These are phyloP conservation scores for Metschnikowia picachoensis DNA, from an alignment of 805 yeast species.

Conservation along the genomic window DNA sequence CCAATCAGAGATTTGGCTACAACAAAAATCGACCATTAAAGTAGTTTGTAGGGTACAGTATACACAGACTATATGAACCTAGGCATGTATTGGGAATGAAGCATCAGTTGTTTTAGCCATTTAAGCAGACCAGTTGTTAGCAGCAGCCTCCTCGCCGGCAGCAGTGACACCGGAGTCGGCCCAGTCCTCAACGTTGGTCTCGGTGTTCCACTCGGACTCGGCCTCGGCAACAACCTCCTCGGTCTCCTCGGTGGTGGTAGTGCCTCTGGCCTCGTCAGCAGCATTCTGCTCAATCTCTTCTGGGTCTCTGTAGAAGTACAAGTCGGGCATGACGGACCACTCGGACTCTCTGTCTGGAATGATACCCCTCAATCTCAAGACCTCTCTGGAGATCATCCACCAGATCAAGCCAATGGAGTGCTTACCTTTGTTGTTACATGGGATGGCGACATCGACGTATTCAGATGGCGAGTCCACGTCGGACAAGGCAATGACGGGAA, in stretches of 20 bases:
- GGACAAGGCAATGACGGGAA: slow-evolving; percentile 98
- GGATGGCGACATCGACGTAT: slow-evolving; percentile 99
- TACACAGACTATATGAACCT: slow-evolving; percentile 20
- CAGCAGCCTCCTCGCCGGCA: slow-evolving; percentile 76
- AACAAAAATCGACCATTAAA: slow-evolving; percentile 12
- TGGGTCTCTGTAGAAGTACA: slow-evolving; percentile 99
- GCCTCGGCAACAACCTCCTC: slow-evolving; percentile 63
- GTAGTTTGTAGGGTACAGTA: slow-evolving; percentile 22
- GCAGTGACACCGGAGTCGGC: slow-evolving; percentile 52
- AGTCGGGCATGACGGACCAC: slow-evolving; percentile 99
- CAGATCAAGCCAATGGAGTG: slow-evolving; percentile 99
- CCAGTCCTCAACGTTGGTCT: slow-evolving; percentile 64
- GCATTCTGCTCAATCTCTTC: slow-evolving; percentile 91
- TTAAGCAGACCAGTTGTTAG: slow-evolving; percentile 38
- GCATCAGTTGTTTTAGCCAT: slow-evolving; percentile 18
- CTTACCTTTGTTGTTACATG: slow-evolving; percentile 99
- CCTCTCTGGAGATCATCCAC: slow-evolving; percentile 99
- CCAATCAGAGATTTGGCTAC: no score
- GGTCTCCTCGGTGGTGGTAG: slow-evolving; percentile 51
- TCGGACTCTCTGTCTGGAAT: slow-evolving; percentile 92
- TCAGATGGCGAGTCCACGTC: slow-evolving; percentile 98
- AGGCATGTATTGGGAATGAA: slow-evolving; percentile 15
- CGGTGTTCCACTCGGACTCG: slow-evolving; percentile 52
- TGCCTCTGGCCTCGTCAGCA: slow-evolving; percentile 49
- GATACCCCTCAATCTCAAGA: slow-evolving; percentile 97